These are phyloP conservation scores for Sporisorium iseilematis-ciliati DNA, from an alignment of 1,284 basidiomycete species.

Conservation along the genomic window DNA sequence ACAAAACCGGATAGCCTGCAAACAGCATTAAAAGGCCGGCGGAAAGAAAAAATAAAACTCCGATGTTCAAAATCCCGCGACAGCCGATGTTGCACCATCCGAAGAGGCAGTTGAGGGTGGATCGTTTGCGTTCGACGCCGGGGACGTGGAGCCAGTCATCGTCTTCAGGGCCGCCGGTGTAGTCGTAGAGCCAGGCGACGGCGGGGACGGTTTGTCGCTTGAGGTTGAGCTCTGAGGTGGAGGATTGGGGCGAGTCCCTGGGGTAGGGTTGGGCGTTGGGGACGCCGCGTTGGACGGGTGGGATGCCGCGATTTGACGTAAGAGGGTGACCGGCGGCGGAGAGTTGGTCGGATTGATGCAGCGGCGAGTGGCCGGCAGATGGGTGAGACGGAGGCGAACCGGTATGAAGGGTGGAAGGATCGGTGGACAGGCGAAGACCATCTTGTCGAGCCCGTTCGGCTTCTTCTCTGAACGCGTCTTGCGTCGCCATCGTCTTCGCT, in stretches of 20 bases:
- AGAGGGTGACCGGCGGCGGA: not conserved
- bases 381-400: not conserved
- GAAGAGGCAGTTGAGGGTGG: not conserved
- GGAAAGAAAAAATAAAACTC: conserved; percentile 50
- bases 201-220: conserved; percentile 3
- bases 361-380: too few species aligned
- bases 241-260: not conserved
- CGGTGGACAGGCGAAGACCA: not conserved
- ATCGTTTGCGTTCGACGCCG: conserved; percentile 1
- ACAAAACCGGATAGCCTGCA: conserved; percentile 63
- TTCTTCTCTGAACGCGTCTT: not conserved
- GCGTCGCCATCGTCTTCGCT: not conserved
- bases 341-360: not conserved
- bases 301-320: not conserved
- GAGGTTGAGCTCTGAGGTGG: not conserved
- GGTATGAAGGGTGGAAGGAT: not conserved
- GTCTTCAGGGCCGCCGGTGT: conserved; percentile 25
- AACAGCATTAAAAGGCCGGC: conserved; percentile 62
- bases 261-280: conserved; percentile 5
- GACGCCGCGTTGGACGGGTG: conserved; percentile 2
- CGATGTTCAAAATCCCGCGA: conserved; percentile 58
- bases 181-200: conserved; percentile 38
- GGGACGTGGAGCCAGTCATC: conserved; percentile 46
- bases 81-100: conserved; percentile 13
- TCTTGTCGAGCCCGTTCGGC: conserved; percentile 1